Base-by-base conservation (phyloP, 2,329 filamentous ascomycete species). In the Zasmidium citrigriseum region DNA sequence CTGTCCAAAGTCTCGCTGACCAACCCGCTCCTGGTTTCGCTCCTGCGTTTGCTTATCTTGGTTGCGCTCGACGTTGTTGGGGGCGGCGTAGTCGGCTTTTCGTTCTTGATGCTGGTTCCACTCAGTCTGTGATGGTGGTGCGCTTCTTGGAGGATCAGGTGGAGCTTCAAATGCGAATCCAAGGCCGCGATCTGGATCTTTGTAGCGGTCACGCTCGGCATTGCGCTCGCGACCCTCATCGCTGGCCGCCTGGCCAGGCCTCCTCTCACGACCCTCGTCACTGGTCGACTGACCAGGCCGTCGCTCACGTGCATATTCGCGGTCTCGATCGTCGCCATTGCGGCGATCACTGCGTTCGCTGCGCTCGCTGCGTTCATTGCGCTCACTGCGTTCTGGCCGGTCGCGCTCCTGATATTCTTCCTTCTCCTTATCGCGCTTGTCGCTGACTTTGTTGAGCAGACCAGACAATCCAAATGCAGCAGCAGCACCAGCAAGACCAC, bases 151-250 rank as follows among this genome's bases (percentile, higher is more conserved):
- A 34, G 64, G 64, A 23, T 70, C 67, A 18, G 61, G 62, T 18
- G 64, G 59, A 9, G 59, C 60, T 56, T 73, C 70, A 44, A 72
- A 73, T 2, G 70, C 70, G 46, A 73, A 73, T 5, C 70, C 70
- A 23, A 73, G 63, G 20, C 69, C 68, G 20, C 66, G 64, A 46
- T 72, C 70, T 18, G 57, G 34, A 4, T 71, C 69, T 27, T 58
- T 58, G 25, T 68, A 54, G n/a, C 64, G 62, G 14, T 67, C 74
- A 23, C 60, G 57, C 45, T 66, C 62, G n/a, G 61, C 60, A 29
- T 67, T 58, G n/a, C 66, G 62, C n/a, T 68, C 64, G 46, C 62
- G 62, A 9, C 51, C 57, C 41, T 69, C 68, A 21, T 70, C 67
- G 53, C 64, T 67, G 44, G 61, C 65, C 27, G 62, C 54, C 22